Base-by-base conservation (phyloP, 371 early-diverging fungal genomes). In the Cokeromyces recurvatus region DNA sequence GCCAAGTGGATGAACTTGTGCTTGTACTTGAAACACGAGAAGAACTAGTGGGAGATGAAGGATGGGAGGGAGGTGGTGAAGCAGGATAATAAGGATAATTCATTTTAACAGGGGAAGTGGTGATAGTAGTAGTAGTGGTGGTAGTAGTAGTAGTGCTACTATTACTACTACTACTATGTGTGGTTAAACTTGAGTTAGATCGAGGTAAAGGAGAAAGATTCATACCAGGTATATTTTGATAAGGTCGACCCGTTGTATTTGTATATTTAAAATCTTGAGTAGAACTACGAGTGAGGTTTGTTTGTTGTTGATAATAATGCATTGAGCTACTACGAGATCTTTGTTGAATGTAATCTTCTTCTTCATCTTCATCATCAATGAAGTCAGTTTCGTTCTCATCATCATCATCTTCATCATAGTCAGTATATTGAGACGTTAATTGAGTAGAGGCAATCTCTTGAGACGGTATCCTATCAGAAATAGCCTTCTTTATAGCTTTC, bases 61-160 rank as follows among this genome's bases (percentile, higher is more conserved):
- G 82, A 25, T 77, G 66, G 2, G 82, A 82, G 15, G 80, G 71
- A 17, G 82, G 82, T 4, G 82, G 82, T 4, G 82, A 79, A 20
- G 67, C 79, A 19, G 78, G 78, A 36, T 68, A 70, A 40, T 71
- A 59, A 19, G 29, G 29, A 29, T 46, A 53, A 12, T 46, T 48
- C 6, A 36, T 22, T 7, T 22, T 17, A 24, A 32, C 17, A 2
- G 49, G 43, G 38, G 39, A 40, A 34, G 36, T 43, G 34, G 17
- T 40, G 10, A 38, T 38, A 2, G 38, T 4, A 35, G 8, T 12
- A 40, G 42, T 45, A 38, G 23, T 35, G 8, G 48, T 32, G 3
- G 40, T 6, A 27, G 8, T 8, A 32, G 27, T 38, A 16, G 14
- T 46, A 16, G 21, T 46, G 20, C 24, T 43, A n/a, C n/a, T n/a